phyloP scores from a whole-genome alignment of 139 green algal genomes.

The Asterochloris sp. region DNA sequence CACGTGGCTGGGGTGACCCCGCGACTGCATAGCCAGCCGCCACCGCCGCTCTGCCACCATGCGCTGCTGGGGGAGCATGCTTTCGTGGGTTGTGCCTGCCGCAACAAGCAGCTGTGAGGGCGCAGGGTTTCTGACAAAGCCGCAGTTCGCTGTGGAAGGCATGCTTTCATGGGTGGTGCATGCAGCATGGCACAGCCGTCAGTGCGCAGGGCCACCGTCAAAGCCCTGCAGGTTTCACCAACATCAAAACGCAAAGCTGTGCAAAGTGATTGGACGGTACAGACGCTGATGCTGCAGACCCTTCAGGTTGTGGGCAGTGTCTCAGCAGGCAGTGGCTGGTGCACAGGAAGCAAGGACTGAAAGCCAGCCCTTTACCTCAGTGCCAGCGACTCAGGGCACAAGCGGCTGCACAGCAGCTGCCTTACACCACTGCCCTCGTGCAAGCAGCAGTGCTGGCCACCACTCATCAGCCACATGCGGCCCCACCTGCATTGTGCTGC shows the following conservation, averaged over 20 bases:
- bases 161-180: too few relatives aligned
- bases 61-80: conserved; percentile 31
- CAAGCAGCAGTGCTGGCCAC: background rate
- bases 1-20: conserved; percentile 74
- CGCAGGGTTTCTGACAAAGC: too few relatives aligned
- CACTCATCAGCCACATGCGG: background rate
- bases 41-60: conserved; percentile 88
- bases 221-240: too few relatives aligned
- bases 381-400: background rate
- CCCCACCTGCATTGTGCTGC: conserved; percentile 21
- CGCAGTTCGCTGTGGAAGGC: too few relatives aligned
- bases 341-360: background rate
- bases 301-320: background rate
- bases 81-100: too few relatives aligned
- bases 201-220: too few relatives aligned
- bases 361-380: background rate
- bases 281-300: background rate
- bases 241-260: too few relatives aligned
- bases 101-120: too few relatives aligned
- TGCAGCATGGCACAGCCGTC: too few relatives aligned
- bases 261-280: too few relatives aligned
- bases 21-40: conserved; percentile 71
- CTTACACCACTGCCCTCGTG: background rate
- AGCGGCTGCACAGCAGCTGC: background rate
- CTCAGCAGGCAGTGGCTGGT: background rate